phyloP scores from a whole-genome alignment of 345 rosid species.

The Capsella bursapastoris region DNA sequence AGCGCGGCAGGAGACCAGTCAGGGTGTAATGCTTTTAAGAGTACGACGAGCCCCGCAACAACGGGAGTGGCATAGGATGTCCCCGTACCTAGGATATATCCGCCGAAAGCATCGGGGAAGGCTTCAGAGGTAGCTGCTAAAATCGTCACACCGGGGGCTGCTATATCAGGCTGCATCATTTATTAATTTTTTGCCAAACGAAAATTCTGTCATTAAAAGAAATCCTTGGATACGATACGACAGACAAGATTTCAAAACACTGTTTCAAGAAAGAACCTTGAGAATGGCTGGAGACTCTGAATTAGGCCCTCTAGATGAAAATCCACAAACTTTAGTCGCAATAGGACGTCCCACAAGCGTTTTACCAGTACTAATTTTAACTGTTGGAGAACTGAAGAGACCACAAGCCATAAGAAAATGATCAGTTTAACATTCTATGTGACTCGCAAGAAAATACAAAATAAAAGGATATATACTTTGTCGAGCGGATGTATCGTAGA shows the following conservation, averaged over 20 bases:
- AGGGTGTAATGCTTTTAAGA: conserved; percentile 40
- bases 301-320: conserved; percentile 39
- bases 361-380: not conserved
- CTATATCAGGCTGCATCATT: conserved; percentile 40
- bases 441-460: not conserved
- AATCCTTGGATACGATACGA: not conserved
- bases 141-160: conserved; percentile 30
- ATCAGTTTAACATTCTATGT: conserved; percentile 5
- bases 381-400: conserved; percentile 32
- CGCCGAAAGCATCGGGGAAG: not conserved
- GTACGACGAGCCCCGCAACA: conserved; percentile 27
- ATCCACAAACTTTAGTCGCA: conserved; percentile 19
- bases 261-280: conserved; percentile 31
- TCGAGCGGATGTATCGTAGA: conserved; percentile 25
- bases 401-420: not conserved
- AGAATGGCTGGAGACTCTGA: conserved; percentile 29
- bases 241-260: not conserved
- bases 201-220: not conserved
- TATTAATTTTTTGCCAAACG: not conserved
- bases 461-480: conserved; percentile 20
- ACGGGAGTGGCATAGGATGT: conserved; percentile 27
- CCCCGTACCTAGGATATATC: not conserved
- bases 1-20: conserved; percentile 47
- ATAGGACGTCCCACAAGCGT: conserved; percentile 28
- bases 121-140: not conserved